Conservation (phyloP, 306 rosid genomes). For the Medicago ruthenica region DNA sequence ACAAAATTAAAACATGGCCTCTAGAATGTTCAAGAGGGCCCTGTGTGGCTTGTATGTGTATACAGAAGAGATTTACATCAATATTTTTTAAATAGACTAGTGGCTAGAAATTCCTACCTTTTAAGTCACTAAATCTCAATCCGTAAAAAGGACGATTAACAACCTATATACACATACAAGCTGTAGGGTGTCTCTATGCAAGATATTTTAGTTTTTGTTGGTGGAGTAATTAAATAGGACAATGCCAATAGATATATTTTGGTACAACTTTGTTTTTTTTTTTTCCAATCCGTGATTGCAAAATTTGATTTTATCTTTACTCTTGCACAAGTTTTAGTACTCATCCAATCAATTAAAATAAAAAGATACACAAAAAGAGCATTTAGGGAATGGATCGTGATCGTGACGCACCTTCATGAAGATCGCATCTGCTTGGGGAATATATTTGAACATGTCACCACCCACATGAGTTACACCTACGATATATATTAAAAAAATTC, state of each 20-base stretch:
- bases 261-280: background rate
- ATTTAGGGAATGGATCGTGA: background rate
- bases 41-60: no score
- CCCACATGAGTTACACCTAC: slow-evolving; percentile 83
- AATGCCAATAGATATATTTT: background rate
- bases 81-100: no score
- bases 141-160: no score
- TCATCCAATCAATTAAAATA: background rate
- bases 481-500: background rate
- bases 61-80: no score
- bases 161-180: no score
- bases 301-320: background rate
- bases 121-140: no score
- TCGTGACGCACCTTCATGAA: slow-evolving; percentile 73
- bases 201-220: no score
- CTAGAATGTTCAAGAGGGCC: no score
- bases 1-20: no score
- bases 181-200: no score
- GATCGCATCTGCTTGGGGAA: slow-evolving; percentile 76
- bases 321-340: background rate
- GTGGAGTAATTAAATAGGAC: background rate
- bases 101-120: no score
- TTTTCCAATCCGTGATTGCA: background rate
- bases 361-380: background rate
- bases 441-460: slow-evolving; percentile 81